These are phyloP conservation scores for Bidens hawaiensis DNA, from an alignment of 140 eudicot genomes.

Conservation along the genomic window DNA sequence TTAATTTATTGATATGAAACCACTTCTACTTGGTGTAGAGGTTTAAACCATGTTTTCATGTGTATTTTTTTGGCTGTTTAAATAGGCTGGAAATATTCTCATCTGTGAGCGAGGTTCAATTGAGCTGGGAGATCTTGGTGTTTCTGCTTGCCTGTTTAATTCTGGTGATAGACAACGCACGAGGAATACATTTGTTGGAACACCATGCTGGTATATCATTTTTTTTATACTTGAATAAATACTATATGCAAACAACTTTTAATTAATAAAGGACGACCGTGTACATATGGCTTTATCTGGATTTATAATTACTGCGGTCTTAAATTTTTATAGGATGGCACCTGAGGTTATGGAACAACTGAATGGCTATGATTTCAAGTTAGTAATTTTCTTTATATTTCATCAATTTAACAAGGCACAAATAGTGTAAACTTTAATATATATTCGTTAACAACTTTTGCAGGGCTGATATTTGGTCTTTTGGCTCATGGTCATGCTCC, in stretches of 20 bases:
- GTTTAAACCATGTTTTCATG: not conserved
- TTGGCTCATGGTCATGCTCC: constrained; percentile 1
- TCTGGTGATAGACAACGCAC: too few species aligned
- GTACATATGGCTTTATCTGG: not conserved
- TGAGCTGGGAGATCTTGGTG: too few species aligned
- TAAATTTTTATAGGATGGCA: constrained; percentile 40
- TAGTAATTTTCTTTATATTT: too few species aligned
- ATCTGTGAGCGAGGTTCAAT: constrained; percentile 64
- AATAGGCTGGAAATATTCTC: constrained; percentile 83
- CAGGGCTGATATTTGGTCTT: not conserved
- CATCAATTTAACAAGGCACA: not conserved
- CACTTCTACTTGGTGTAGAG: not conserved
- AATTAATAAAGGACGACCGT: not conserved
- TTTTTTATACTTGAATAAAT: not conserved
- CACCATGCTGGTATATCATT: constrained; percentile 91
- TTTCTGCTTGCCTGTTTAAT: too few species aligned
- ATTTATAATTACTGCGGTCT: constrained; percentile 8
- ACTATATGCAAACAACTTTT: not conserved
- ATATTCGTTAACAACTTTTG: not conserved
- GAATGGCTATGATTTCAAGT: constrained; percentile 82
- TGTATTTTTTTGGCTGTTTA: constrained; percentile 11
- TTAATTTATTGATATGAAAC: not conserved
- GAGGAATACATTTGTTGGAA: constrained; percentile 91
- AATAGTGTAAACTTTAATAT: not conserved
- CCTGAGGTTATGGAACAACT: too few species aligned